Conservation (phyloP, 176 grass and related monocot species). For the Juncus inflexus region DNA sequence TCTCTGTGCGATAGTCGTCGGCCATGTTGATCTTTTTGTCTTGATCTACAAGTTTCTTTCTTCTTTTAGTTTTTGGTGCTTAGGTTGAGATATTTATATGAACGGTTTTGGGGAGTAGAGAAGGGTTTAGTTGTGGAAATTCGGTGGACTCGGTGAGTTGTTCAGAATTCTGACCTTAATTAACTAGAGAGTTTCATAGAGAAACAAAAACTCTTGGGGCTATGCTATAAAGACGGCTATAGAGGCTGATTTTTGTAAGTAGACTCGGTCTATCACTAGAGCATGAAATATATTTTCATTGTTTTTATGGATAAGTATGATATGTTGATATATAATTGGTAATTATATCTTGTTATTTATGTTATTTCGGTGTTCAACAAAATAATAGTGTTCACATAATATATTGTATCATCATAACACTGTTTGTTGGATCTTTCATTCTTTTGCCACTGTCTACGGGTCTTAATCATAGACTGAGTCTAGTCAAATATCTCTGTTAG, state of each 20-base stretch:
- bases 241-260: neutral
- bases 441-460: neutral
- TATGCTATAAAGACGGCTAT: neutral
- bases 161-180: conserved; percentile 4
- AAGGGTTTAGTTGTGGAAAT: conserved; percentile 23
- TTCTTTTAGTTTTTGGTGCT: neutral
- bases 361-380: too few relatives aligned
- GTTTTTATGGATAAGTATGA: too few relatives aligned
- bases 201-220: too few relatives aligned
- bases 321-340: too few relatives aligned
- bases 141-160: conserved; percentile 25
- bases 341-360: too few relatives aligned
- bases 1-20: conserved; percentile 34
- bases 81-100: conserved; percentile 28
- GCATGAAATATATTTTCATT: too few relatives aligned
- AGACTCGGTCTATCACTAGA: too few relatives aligned
- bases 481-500: neutral
- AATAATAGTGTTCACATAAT: too few relatives aligned
- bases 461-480: neutral
- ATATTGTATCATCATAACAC: too few relatives aligned
- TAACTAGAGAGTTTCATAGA: neutral
- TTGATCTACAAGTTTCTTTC: conserved; percentile 1
- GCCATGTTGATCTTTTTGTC: conserved; percentile 28
- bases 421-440: too few relatives aligned
- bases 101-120: neutral